phyloP scores from a whole-genome alignment of 2,329 filamentous ascomycete species.

The Hypoxylon sp. region DNA sequence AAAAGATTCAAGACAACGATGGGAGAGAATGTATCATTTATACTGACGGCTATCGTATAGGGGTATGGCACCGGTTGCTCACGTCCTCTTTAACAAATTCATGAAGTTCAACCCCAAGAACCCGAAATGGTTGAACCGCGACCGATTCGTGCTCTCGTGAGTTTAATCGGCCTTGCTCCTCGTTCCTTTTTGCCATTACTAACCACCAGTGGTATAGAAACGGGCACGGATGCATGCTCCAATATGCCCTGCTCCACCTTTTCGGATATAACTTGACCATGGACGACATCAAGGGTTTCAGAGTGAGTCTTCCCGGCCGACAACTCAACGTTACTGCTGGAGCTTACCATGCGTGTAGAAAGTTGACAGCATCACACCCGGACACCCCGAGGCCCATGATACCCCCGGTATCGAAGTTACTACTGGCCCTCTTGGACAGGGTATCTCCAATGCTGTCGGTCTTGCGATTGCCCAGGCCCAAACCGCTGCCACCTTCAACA shows the following conservation, averaged over 20 bases:
- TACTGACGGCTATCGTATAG: constrained; percentile 55
- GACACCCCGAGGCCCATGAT: constrained; percentile 96
- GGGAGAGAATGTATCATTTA: constrained; percentile 13
- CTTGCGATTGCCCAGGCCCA: constrained; percentile 96
- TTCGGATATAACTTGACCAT: constrained; percentile 90
- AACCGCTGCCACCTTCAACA: constrained; percentile 93
- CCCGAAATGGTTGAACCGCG: constrained; percentile 95
- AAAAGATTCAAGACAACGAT: constrained; percentile 2
- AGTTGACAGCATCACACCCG: constrained; percentile 83
- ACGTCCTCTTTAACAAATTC: constrained; percentile 99
- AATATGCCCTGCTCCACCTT: constrained; percentile 97
- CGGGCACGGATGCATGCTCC: constrained; percentile 99
- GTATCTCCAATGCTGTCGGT: constrained; percentile 97
- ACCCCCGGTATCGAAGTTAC: constrained; percentile 98
- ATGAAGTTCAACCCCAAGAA: constrained; percentile 99
- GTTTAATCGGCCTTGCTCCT: constrained; percentile 56
- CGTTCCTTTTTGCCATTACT: constrained; percentile 15
- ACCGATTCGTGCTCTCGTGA: constrained; percentile 99
- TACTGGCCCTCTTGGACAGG: constrained; percentile 96
- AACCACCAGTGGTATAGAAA: constrained; percentile 71
- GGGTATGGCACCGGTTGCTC: constrained; percentile 92
- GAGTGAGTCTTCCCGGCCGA: constrained; percentile 69
- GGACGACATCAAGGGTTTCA: constrained; percentile 96
- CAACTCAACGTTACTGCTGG: constrained; percentile 1
- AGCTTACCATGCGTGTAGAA: constrained; percentile 52